phyloP scores from a whole-genome alignment of 1,284 basidiomycete species.

The Bondarzewia mesenterica region DNA sequence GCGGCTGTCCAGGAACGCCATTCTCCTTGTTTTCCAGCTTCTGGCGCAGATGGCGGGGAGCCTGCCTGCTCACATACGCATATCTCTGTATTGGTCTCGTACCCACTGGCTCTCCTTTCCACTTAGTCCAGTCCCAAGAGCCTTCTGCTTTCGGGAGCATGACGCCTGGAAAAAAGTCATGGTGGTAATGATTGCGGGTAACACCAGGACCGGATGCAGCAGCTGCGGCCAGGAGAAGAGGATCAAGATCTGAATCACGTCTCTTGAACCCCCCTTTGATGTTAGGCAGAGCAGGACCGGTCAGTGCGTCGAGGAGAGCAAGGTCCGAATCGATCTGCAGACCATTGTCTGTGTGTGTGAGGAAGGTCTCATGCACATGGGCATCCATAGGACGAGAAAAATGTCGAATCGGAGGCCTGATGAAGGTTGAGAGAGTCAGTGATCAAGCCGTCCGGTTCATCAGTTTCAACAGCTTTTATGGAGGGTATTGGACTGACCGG shows the following conservation, averaged over 20 bases:
- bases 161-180: constrained; percentile 60
- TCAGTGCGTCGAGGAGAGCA: constrained; percentile 43
- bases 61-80: constrained; percentile 63
- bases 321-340: constrained; percentile 28
- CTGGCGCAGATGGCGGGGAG: constrained; percentile 53
- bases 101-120: constrained; percentile 32
- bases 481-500: neutral
- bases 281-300: constrained; percentile 31
- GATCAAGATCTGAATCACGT: constrained; percentile 64
- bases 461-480: neutral
- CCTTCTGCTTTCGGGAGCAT: constrained; percentile 43
- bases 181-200: constrained; percentile 71
- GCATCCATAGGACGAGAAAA: constrained; percentile 5
- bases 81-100: constrained; percentile 33
- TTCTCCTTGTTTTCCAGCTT: constrained; percentile 24
- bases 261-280: constrained; percentile 34
- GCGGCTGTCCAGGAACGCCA: constrained; percentile 10
- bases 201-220: constrained; percentile 62
- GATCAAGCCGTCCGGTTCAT: no score
- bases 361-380: constrained; percentile 14
- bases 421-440: neutral
- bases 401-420: neutral
- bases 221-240: constrained; percentile 64
- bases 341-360: constrained; percentile 19
- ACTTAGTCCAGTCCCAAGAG: constrained; percentile 51